Evolutionary conservation across 2,329 filamentous ascomycete genomes (phyloP).

Genomic region (Ceratocystis colombiana): DNA sequence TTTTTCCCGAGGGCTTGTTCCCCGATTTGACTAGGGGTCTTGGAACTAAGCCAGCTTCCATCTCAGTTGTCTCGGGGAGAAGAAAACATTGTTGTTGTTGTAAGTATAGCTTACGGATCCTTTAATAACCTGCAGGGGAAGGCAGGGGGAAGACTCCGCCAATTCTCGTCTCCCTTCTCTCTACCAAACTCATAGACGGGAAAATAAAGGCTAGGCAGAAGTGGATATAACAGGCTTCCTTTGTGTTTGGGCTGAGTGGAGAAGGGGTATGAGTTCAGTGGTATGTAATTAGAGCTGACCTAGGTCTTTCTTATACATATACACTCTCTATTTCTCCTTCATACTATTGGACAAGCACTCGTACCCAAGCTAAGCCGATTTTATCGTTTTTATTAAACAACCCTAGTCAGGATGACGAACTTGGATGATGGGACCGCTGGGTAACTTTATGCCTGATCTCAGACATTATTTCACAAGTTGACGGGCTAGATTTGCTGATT

Average conservation of each 20-base stretch:
- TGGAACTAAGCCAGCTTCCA: not conserved
- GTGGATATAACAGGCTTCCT: not conserved
- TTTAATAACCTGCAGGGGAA: not conserved
- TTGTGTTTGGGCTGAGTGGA: conserved; percentile 10
- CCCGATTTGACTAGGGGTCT: conserved; percentile 3
- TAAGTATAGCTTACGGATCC: not conserved
- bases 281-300: not conserved
- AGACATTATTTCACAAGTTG: not conserved
- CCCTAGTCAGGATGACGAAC: not conserved
- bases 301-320: too few species aligned
- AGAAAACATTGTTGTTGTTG: not conserved
- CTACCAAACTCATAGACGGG: not conserved
- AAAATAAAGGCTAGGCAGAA: not conserved
- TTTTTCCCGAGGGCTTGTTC: conserved; percentile 7
- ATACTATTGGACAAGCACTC: not conserved
- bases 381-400: not conserved
- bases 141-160: too few species aligned
- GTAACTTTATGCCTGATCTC: not conserved
- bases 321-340: not conserved
- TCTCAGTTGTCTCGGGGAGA: not conserved
- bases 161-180: not conserved
- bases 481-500: not conserved
- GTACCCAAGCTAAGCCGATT: not conserved
- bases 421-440: too few species aligned
- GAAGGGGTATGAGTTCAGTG: not conserved